A percentile compares a stretch with the other conserved stretches of the same genome.
Evolutionary conservation across 2,329 filamentous ascomycete genomes (phyloP).

Genomic region (Huntiella moniliformis): DNA sequence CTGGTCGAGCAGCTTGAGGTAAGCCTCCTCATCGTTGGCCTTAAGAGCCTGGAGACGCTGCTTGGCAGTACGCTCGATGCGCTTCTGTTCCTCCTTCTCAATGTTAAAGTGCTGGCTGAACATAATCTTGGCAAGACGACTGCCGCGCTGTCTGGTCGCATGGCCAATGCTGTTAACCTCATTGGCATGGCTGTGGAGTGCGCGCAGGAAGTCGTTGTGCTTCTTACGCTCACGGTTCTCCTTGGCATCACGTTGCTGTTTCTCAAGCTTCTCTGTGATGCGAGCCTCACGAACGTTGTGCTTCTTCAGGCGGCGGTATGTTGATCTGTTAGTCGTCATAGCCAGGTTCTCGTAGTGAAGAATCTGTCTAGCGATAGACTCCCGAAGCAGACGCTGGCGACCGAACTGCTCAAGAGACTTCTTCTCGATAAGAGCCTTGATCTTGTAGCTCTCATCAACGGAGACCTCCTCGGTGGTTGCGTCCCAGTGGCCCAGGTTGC

Average conservation of each 20-base stretch:
- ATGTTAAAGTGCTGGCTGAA: constrained; percentile 80
- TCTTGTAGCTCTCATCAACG: constrained; percentile 65
- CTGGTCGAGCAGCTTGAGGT: constrained; percentile 91
- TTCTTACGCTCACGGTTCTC: constrained; percentile 97
- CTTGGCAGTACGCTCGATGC: constrained; percentile 91
- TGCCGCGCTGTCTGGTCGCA: constrained; percentile 52
- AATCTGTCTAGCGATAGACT: constrained; percentile 79
- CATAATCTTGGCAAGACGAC: constrained; percentile 83
- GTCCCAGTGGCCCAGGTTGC: constrained; percentile 78
- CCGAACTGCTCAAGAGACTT: constrained; percentile 77
- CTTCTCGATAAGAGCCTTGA: constrained; percentile 85
- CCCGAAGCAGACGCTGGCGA: constrained; percentile 71
- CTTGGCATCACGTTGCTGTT: constrained; percentile 90
- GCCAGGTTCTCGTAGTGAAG: constrained; percentile 89
- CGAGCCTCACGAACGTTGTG: constrained; percentile 86
- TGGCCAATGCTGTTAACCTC: constrained; percentile 54
- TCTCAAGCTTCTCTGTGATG: constrained; percentile 97
- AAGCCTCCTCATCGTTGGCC: constrained; percentile 97
- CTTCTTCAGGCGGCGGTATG: constrained; percentile 91
- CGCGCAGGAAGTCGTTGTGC: constrained; percentile 76
- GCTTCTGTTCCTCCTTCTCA: constrained; percentile 98
- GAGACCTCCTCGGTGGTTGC: constrained; percentile 46
- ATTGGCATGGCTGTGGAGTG: constrained; percentile 63
- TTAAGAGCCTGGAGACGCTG: constrained; percentile 98
- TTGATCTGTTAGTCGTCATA: constrained; percentile 85